Percentiles rank a stretch among this genome's conserved stretches.
phyloP scores from a whole-genome alignment of 75 land plant species.

The Azolla pinnata region DNA sequence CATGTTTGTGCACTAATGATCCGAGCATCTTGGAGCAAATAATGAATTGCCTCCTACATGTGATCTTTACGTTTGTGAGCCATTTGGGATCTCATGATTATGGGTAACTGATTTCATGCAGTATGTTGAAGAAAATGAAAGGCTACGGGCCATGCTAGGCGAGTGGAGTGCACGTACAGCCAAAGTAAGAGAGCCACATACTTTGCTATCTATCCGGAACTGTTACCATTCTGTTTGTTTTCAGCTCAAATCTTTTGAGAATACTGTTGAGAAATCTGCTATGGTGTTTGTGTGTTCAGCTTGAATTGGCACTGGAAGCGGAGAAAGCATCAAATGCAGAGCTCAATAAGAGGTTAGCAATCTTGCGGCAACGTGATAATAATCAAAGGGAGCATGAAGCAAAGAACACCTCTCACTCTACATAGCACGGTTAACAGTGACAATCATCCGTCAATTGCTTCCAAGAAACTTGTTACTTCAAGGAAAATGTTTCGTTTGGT shows the following conservation, averaged over 20 bases:
- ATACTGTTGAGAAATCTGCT: no score
- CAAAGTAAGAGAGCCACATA: conserved; percentile 40
- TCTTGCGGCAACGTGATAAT: conserved; percentile 19
- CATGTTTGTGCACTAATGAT: no score
- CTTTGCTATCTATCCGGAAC: neutral
- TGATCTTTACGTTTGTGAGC: neutral
- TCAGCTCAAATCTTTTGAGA: no score
- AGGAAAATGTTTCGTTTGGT: no score
- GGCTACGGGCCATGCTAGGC: conserved; percentile 76
- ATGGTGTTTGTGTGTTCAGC: no score
- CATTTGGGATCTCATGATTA: neutral
- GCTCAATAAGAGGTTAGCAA: conserved; percentile 54
- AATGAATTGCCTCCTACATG: neutral
- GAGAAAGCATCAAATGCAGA: conserved; percentile 66
- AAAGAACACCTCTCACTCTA: no score
- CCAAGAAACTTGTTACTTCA: no score
- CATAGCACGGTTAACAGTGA: no score
- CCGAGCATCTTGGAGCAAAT: no score
- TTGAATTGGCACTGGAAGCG: conserved; percentile 77
- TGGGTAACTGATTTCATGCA: conserved; percentile 10
- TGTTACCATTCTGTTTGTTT: no score
- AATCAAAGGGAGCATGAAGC: no score
- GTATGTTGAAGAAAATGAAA: conserved; percentile 88
- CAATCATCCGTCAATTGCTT: no score
- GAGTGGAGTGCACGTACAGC: conserved; percentile 95